These are phyloP conservation scores for Heliamphora pulchella DNA, from an alignment of 179 eudicot genomes.

Conservation along the genomic window DNA sequence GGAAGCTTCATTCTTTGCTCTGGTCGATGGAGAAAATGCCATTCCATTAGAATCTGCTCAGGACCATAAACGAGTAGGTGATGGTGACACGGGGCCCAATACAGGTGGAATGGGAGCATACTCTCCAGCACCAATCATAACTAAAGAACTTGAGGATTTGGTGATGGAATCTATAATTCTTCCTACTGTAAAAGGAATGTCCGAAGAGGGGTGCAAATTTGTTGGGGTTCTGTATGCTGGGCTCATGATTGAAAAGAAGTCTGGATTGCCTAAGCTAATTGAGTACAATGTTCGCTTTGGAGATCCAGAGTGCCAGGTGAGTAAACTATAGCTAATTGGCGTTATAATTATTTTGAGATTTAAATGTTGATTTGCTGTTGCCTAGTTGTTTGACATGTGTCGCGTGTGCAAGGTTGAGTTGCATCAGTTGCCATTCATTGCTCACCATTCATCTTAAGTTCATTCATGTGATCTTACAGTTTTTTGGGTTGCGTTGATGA, in stretches of 20 bases:
- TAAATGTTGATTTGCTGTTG: neutral
- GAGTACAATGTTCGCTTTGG: conserved; percentile 96
- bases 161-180: conserved; percentile 75
- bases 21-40: conserved; percentile 90
- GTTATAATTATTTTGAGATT: neutral
- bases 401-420: neutral
- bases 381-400: neutral
- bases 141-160: conserved; percentile 60
- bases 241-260: conserved; percentile 89
- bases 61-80: conserved; percentile 95
- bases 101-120: conserved; percentile 99
- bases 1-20: conserved; percentile 88
- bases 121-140: conserved; percentile 88
- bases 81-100: conserved; percentile 89
- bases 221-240: conserved; percentile 93
- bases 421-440: neutral
- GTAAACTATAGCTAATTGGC: conserved; percentile 15
- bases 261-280: conserved; percentile 84
- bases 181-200: conserved; percentile 88
- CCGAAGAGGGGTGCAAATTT: conserved; percentile 84
- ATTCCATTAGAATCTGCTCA: conserved; percentile 91
- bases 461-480: neutral
- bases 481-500: neutral
- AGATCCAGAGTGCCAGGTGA: conserved; percentile 96
- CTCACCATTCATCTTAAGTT: neutral